Percentiles rank a stretch among this genome's conserved stretches.
Evolutionary conservation across 1,284 basidiomycete species (phyloP).

Genomic region (Ustilago cynodontis): DNA sequence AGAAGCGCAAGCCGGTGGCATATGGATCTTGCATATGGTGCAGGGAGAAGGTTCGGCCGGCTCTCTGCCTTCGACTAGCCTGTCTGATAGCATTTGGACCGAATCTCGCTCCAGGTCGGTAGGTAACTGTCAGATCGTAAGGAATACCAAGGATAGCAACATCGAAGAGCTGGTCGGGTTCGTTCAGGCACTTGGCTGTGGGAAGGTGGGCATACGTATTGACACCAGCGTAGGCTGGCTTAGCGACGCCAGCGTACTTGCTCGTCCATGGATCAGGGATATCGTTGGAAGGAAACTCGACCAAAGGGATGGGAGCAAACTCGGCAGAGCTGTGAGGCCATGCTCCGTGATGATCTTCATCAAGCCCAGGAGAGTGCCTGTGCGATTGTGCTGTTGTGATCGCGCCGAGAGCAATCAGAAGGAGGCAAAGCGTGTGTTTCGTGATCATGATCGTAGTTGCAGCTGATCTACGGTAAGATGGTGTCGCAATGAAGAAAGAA

Average conservation of each 20-base stretch:
- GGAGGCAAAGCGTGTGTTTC: slow-evolving; percentile 1
- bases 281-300: slow-evolving; percentile 50
- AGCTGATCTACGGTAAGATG: neutral
- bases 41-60: slow-evolving; percentile 39
- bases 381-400: slow-evolving; percentile 20
- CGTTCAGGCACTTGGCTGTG: slow-evolving; percentile 31
- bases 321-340: slow-evolving; percentile 38
- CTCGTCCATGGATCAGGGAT: slow-evolving; percentile 40
- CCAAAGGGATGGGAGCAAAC: slow-evolving; percentile 35
- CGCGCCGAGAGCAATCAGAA: slow-evolving; percentile 11
- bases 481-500: neutral
- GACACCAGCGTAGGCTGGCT: slow-evolving; percentile 42
- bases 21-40: slow-evolving; percentile 52
- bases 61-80: slow-evolving; percentile 47
- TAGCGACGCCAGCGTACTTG: slow-evolving; percentile 43
- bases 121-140: slow-evolving; percentile 53
- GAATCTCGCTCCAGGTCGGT: slow-evolving; percentile 51
- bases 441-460: slow-evolving; percentile 17
- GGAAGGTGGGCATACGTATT: slow-evolving; percentile 57
- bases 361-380: slow-evolving; percentile 31
- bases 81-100: slow-evolving; percentile 51
- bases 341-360: slow-evolving; percentile 50
- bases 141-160: slow-evolving; percentile 58
- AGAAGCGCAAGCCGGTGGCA: slow-evolving; percentile 38
- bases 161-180: slow-evolving; percentile 41